Percentiles rank a stretch among this genome's conserved stretches.
These are phyloP conservation scores for Penicillium bovifimosum DNA, from an alignment of 495 filamentous ascomycete genomes.

Conservation along the genomic window DNA sequence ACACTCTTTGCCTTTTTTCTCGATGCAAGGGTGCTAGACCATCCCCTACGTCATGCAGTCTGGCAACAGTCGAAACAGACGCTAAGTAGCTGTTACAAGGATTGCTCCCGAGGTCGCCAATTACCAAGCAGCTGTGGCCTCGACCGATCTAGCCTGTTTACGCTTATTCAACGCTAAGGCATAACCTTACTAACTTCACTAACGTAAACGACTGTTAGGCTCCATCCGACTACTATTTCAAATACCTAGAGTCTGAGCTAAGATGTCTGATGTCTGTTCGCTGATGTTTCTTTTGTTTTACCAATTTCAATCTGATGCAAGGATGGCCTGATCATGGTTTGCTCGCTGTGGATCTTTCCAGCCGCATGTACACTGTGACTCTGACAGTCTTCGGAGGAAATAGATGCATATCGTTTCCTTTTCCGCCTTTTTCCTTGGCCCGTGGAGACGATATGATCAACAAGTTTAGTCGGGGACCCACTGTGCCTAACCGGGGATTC, in stretches of 20 bases:
- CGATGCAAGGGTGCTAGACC: neutral
- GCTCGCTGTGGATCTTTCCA: neutral
- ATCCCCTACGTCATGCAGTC: neutral
- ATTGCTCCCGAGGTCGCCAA: slow-evolving; percentile 8
- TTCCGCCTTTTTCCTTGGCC: neutral
- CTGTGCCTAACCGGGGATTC: neutral
- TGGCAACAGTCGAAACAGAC: slow-evolving; percentile 1
- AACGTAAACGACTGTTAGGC: too few species aligned
- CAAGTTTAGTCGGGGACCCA: neutral
- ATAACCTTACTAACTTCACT: neutral
- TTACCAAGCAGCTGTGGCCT: slow-evolving; percentile 23
- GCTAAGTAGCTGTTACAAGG: neutral
- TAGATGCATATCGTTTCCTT: neutral
- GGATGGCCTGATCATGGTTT: neutral
- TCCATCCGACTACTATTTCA: neutral
- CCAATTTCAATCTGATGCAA: neutral
- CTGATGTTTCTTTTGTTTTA: too few species aligned
- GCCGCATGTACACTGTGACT: neutral
- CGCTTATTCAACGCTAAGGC: slow-evolving; percentile 9
- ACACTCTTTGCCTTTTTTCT: neutral
- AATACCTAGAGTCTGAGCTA: neutral
- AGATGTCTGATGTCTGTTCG: too few species aligned
- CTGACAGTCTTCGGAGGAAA: neutral
- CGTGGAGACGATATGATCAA: neutral
- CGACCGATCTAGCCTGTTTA: slow-evolving; percentile 7